These are phyloP conservation scores for Malania oleifera DNA, from an alignment of 164 flowering plant genomes.

Conservation along the genomic window DNA sequence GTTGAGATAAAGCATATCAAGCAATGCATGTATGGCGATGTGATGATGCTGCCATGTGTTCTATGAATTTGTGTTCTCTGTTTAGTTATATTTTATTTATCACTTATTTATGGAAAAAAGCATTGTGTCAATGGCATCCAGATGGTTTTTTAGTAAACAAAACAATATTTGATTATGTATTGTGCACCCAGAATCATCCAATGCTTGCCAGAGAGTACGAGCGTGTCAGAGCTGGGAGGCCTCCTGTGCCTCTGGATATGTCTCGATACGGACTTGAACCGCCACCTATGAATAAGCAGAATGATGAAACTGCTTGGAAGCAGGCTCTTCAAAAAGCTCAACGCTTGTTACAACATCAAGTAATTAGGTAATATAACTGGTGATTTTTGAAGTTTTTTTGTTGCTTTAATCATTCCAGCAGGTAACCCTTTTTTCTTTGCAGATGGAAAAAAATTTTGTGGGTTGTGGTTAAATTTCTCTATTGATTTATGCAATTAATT, in stretches of 20 bases:
- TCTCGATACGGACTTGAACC: slow-evolving; percentile 68
- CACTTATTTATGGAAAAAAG: no score
- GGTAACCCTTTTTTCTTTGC: no score
- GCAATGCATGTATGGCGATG: no score
- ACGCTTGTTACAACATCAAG: slow-evolving; percentile 78
- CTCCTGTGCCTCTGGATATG: slow-evolving; percentile 66
- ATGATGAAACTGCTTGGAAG: slow-evolving; percentile 83
- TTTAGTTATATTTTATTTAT: no score
- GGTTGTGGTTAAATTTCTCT: no score
- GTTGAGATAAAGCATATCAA: no score
- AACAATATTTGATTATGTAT: slow-evolving; percentile 5
- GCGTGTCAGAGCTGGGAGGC: slow-evolving; percentile 84
- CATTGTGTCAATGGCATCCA: no score
- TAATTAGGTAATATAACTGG: slow-evolving; percentile 45
- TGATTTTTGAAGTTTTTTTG: not conserved
- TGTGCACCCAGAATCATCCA: slow-evolving; percentile 64
- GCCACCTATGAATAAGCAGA: slow-evolving; percentile 55
- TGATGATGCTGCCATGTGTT: no score
- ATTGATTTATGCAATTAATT: no score
- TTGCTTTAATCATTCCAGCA: slow-evolving; percentile 3
- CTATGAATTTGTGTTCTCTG: no score
- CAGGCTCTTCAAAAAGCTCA: slow-evolving; percentile 77
- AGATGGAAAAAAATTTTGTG: no score
- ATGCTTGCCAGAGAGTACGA: slow-evolving; percentile 96
- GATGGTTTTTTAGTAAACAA: not conserved